Percentiles rank a stretch among this genome's conserved stretches.
Evolutionary conservation across 164 flowering plant species (phyloP).

Genomic region (Vitis riparia): DNA sequence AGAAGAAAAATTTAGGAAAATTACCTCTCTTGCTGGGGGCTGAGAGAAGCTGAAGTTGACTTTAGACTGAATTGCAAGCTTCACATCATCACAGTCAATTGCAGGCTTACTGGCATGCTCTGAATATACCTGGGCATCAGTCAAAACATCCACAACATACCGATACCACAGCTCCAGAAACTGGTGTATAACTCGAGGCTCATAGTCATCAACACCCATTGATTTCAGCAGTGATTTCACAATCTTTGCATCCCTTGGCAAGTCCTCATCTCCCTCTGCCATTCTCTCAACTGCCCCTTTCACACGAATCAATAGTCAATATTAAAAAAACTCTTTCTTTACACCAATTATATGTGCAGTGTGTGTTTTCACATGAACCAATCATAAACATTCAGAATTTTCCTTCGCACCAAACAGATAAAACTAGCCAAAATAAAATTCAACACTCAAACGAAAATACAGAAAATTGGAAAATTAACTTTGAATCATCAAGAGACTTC

Average conservation of each 20-base stretch:
- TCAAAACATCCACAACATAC: slow-evolving; percentile 78
- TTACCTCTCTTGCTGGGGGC: slow-evolving; percentile 96
- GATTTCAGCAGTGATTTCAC: slow-evolving; percentile 81
- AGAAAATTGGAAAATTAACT: no score
- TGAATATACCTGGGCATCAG: slow-evolving; percentile 88
- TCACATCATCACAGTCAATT: slow-evolving; percentile 85
- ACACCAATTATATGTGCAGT: no score
- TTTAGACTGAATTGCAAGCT: slow-evolving; percentile 94
- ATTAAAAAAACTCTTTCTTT: no score
- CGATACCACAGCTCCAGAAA: slow-evolving; percentile 92
- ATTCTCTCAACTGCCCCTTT: slow-evolving; percentile 16
- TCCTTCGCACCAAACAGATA: no score
- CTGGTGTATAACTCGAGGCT: slow-evolving; percentile 89
- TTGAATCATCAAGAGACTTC: no score
- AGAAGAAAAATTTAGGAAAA: no score
- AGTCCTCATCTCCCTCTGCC: slow-evolving; percentile 73
- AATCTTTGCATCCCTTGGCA: slow-evolving; percentile 92
- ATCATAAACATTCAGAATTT: no score
- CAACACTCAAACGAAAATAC: no score
- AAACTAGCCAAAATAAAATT: no score
- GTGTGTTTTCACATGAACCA: no score
- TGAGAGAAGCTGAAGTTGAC: slow-evolving; percentile 92
- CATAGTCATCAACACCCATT: slow-evolving; percentile 86
- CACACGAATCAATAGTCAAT: no score
- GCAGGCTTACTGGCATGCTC: slow-evolving; percentile 88